These are phyloP conservation scores for Apocynum venetum DNA, from an alignment of 257 asterid genomes.

Conservation along the genomic window DNA sequence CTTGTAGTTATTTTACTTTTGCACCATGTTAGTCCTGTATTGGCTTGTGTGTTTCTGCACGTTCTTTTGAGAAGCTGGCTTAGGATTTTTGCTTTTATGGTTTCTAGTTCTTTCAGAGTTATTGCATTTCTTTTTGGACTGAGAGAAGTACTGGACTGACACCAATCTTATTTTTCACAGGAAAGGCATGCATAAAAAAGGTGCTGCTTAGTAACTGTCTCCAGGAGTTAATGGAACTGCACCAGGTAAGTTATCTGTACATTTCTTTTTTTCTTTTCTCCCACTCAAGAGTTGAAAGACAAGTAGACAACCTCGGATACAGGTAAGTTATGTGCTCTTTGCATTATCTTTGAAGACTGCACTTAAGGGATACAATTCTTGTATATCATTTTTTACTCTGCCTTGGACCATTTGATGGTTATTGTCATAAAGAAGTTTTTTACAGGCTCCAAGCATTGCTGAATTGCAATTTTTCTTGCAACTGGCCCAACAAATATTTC, in stretches of 20 bases:
- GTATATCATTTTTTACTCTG: not conserved
- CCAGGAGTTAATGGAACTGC: conserved; percentile 98
- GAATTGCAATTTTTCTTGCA: not conserved
- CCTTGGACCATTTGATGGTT: not conserved
- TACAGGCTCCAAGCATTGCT: not conserved
- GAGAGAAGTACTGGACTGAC: not conserved
- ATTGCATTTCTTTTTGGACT: not conserved
- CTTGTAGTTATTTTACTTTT: not conserved
- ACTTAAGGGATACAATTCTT: not conserved
- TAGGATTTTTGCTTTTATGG: not conserved
- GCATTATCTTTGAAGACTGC: not conserved
- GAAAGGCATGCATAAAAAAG: conserved; percentile 98
- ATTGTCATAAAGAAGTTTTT: not conserved
- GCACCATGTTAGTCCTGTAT: not conserved
- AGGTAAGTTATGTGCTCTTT: not conserved
- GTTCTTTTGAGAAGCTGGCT: not conserved
- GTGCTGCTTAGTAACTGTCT: conserved; percentile 96
- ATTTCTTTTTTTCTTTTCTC: not conserved
- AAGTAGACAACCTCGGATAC: not conserved
- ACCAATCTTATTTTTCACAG: conserved; percentile 35
- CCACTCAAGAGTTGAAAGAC: not conserved
- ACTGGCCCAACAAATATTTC: not conserved
- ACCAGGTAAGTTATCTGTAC: conserved; percentile 58
- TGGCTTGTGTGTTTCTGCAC: not conserved
- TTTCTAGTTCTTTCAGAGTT: not conserved